A percentile compares a stretch with the other conserved stretches of the same genome.
These are phyloP conservation scores for Botrytis sinoallii DNA, from an alignment of 2,329 filamentous ascomycete species.

Conservation along the genomic window DNA sequence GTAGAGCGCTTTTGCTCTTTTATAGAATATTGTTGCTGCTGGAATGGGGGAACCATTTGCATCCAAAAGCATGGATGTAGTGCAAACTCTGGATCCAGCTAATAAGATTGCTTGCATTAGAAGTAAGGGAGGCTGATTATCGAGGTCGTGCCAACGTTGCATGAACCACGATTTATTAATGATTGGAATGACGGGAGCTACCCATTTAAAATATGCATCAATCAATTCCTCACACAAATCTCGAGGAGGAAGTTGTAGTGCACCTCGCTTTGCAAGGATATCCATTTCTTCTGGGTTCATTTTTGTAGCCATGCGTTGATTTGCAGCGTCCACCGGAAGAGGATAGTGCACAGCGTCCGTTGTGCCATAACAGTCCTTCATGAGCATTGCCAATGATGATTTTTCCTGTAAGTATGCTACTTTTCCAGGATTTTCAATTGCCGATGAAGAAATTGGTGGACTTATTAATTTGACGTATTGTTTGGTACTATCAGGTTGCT, in stretches of 20 bases:
- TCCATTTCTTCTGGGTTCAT: conserved; percentile 94
- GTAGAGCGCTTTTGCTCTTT: conserved; percentile 90
- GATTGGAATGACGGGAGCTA: conserved; percentile 90
- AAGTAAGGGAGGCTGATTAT: conserved; percentile 91
- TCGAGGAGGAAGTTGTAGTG: conserved; percentile 84
- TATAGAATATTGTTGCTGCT: conserved; percentile 95
- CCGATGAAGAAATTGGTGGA: conserved; percentile 90
- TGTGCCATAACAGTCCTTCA: conserved; percentile 86
- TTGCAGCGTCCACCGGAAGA: conserved; percentile 83
- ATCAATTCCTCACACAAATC: conserved; percentile 91
- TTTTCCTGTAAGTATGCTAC: conserved; percentile 95
- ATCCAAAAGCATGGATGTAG: conserved; percentile 91
- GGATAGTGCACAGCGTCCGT: conserved; percentile 99
- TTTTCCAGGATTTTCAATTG: conserved; percentile 91
- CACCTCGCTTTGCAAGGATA: conserved; percentile 87
- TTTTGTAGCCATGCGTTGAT: conserved; percentile 80
- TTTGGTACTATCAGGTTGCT: conserved; percentile 71
- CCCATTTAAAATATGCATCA: conserved; percentile 93
- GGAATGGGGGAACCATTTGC: conserved; percentile 92
- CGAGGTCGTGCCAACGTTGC: conserved; percentile 83
- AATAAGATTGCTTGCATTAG: conserved; percentile 88
- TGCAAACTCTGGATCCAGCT: conserved; percentile 92
- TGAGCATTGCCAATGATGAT: conserved; percentile 89
- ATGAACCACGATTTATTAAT: conserved; percentile 93
- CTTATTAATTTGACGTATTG: conserved; percentile 92